phyloP scores from a whole-genome alignment of 1,284 basidiomycete species.

The Phenoliferia sp. region DNA sequence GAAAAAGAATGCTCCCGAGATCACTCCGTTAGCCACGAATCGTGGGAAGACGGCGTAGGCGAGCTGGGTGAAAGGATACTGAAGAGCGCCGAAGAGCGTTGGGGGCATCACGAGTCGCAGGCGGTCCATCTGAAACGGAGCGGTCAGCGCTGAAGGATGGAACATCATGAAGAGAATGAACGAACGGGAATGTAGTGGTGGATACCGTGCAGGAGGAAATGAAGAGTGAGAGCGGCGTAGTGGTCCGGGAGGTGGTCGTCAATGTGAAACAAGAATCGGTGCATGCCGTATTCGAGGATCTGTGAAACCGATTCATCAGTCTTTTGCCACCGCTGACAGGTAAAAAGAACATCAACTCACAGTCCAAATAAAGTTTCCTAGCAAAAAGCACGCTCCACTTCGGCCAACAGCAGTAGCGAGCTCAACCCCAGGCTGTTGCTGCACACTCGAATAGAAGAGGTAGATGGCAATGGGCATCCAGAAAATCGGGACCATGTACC shows the following conservation, averaged over 20 bases:
- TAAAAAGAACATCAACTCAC: conserved; percentile 7
- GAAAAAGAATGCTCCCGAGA: conserved; percentile 83
- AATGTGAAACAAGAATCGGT: conserved; percentile 97
- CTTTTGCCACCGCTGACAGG: background rate
- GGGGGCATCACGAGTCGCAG: conserved; percentile 97
- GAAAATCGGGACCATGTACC: conserved; percentile 89
- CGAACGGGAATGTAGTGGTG: conserved; percentile 90
- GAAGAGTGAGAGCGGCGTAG: conserved; percentile 72
- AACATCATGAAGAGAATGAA: background rate
- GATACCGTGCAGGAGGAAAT: conserved; percentile 92
- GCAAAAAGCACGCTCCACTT: conserved; percentile 56
- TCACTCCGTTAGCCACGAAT: conserved; percentile 85
- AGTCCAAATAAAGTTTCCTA: conserved; percentile 90
- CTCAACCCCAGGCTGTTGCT: conserved; percentile 61
- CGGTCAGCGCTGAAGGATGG: background rate
- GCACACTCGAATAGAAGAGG: conserved; percentile 70
- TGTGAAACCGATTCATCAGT: background rate
- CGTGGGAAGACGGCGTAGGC: conserved; percentile 78
- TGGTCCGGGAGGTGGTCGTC: conserved; percentile 84
- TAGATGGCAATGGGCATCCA: conserved; percentile 85
- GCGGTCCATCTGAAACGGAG: conserved; percentile 45
- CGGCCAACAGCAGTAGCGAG: conserved; percentile 35
- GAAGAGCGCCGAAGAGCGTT: conserved; percentile 68
- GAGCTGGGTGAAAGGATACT: conserved; percentile 82
- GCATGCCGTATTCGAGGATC: conserved; percentile 87